phyloP scores from a whole-genome alignment of 73 alveolate species.

The Effrenium voratum region DNA sequence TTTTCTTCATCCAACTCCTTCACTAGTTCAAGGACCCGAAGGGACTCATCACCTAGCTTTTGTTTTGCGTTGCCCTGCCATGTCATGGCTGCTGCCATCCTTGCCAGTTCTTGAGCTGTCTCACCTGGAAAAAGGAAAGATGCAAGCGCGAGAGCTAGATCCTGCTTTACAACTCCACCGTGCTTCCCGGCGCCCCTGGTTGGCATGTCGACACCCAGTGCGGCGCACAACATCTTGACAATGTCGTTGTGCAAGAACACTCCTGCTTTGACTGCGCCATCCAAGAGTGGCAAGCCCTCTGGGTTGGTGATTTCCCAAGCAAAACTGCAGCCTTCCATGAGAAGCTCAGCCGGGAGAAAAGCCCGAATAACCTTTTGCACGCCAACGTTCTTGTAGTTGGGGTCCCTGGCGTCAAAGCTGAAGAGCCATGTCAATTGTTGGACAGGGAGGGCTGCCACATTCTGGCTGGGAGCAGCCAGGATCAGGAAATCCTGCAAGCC shows the following conservation, averaged over 20 bases:
- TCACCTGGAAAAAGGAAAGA: neutral
- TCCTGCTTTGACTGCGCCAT: neutral
- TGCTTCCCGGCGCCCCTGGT: neutral
- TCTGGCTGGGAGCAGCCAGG: neutral
- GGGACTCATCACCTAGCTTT: neutral
- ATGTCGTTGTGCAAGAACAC: neutral
- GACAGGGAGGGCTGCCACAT: neutral
- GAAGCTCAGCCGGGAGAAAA: neutral
- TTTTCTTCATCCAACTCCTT: conserved; percentile 29
- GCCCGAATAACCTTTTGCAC: no score
- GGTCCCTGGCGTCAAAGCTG: neutral
- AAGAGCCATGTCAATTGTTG: neutral
- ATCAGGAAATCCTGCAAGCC: neutral
- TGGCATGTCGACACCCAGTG: neutral
- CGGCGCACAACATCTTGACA: neutral
- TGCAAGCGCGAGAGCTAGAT: neutral
- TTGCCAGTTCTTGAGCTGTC: neutral
- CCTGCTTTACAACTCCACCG: neutral
- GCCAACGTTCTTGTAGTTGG: neutral
- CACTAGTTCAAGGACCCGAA: neutral
- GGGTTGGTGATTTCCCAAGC: neutral
- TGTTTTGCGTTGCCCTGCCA: neutral
- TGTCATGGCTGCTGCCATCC: neutral
- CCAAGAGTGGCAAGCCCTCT: neutral
- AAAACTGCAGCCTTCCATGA: neutral